These are phyloP conservation scores for Alternaria novae-zelandiae DNA, from an alignment of 2,329 filamentous ascomycete genomes.

Conservation along the genomic window DNA sequence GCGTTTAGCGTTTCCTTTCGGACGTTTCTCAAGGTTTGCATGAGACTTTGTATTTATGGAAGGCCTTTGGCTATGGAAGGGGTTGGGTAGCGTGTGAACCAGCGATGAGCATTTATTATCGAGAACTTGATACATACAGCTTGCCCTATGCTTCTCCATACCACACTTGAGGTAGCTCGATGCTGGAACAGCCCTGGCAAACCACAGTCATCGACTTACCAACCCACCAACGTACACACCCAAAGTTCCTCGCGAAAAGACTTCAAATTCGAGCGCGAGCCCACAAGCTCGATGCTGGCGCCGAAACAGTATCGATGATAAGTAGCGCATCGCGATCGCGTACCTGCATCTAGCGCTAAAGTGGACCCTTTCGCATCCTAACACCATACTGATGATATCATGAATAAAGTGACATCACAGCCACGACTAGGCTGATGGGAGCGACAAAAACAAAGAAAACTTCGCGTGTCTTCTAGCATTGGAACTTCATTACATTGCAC, in stretches of 20 bases:
- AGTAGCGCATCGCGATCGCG: not conserved
- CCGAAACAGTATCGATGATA: not conserved
- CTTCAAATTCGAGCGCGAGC: too few species aligned
- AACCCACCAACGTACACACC: too few species aligned
- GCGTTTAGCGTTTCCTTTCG: slow-evolving; percentile 2
- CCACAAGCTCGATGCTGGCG: not conserved
- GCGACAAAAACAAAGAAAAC: not conserved
- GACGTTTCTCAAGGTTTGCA: not conserved
- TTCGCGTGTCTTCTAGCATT: not conserved
- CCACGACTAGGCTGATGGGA: not conserved
- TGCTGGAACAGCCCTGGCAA: too few species aligned
- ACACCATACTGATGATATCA: slow-evolving; percentile 1
- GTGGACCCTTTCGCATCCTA: not conserved
- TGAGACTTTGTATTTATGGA: not conserved
- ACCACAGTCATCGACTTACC: too few species aligned
- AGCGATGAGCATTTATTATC: not conserved
- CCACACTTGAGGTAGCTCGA: not conserved
- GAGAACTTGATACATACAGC: not conserved
- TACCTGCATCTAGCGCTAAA: not conserved
- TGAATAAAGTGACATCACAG: slow-evolving; percentile 1
- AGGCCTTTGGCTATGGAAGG: not conserved
- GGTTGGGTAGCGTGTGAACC: not conserved
- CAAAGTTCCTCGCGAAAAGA: too few species aligned
- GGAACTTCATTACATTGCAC: not conserved
- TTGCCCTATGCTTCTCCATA: not conserved